These are phyloP conservation scores for Austroboletus novae-zelandiae DNA, from an alignment of 1,284 basidiomycete genomes.

Conservation along the genomic window DNA sequence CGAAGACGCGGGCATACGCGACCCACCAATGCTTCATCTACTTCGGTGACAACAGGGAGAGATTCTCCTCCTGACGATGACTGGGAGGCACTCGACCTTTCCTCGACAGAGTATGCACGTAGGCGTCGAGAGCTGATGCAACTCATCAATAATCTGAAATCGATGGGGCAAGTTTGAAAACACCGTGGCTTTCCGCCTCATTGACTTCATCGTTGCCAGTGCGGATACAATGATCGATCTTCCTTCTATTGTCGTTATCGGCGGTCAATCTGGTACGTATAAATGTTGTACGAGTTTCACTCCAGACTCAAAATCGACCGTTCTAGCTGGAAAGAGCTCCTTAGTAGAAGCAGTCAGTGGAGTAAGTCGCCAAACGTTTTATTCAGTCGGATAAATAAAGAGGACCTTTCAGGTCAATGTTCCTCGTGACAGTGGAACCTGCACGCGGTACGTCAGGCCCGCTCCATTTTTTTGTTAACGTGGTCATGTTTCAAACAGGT, in stretches of 20 bases:
- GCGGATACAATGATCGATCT: constrained; percentile 43
- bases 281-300: not conserved
- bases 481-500: constrained; percentile 35
- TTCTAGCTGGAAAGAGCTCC: constrained; percentile 56
- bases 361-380: constrained; percentile 33
- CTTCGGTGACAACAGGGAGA: not conserved
- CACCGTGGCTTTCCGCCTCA: not conserved
- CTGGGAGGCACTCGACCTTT: constrained; percentile 21
- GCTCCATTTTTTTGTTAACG: not conserved
- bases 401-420: constrained; percentile 41
- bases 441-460: constrained; percentile 44
- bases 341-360: constrained; percentile 57
- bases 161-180: constrained; percentile 40
- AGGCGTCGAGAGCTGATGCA: constrained; percentile 46
- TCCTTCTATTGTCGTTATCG: constrained; percentile 55
- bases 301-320: not conserved
- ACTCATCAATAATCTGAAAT: constrained; percentile 42
- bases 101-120: constrained; percentile 42
- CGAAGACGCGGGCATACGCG: not conserved
- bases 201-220: constrained; percentile 26
- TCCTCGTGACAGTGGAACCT: constrained; percentile 57
- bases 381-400: not conserved
- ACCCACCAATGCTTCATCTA: too few relatives aligned
- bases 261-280: constrained; percentile 51
- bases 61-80: constrained; percentile 8